Base-by-base conservation (phyloP, 2,329 filamentous ascomycete species). In the Penicillium frequentans region DNA sequence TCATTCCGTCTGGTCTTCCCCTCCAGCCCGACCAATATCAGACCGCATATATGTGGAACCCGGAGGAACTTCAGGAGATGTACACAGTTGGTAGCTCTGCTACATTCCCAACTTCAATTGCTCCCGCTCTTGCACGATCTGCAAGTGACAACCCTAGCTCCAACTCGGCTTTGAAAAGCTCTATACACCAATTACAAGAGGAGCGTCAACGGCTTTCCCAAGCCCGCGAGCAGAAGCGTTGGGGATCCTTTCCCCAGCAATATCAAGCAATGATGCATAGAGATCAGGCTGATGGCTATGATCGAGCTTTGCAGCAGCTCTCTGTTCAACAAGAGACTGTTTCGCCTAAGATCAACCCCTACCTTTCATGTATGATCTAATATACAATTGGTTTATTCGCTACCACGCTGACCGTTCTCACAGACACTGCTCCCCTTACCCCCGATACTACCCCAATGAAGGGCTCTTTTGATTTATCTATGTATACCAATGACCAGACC, bases 381-480 rank as follows among this genome's bases (percentile, higher is more conserved):
- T 29, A 5, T 14, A 37, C 21, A 4, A 16, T 13, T 6, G 1
- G 31, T n/a, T 13, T 14, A 10, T 3, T 3, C 2, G 5, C 8
- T 21, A 8, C 11, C 19, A 42, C 42, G 55, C 43, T 47, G 43
- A 50, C 2, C 4, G n/a, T 33, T 26, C 24, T 9, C 3, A n/a
- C 33, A 67, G 64, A 67, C 42, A 60, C 52, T 39, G 65, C 64
- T 42, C 88, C 88, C 56, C 83, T 87, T 46, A 90, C 88, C 27
- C 88, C 89, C 52, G 83, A 82, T 66, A 84, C 86, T 52, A 89
- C 86, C 21, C 87, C 88, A 14, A 73, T 77, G 66, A 76, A 73
- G 65, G 69, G 71, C 63, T 70, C 73, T 52, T 70, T 71, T 59
- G 71, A 73, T 57, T 64, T 72, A 58, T 65, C 70, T 55, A 71